Conservation (phyloP, 257 asterid species). For the Solanum ossicruentum region DNA sequence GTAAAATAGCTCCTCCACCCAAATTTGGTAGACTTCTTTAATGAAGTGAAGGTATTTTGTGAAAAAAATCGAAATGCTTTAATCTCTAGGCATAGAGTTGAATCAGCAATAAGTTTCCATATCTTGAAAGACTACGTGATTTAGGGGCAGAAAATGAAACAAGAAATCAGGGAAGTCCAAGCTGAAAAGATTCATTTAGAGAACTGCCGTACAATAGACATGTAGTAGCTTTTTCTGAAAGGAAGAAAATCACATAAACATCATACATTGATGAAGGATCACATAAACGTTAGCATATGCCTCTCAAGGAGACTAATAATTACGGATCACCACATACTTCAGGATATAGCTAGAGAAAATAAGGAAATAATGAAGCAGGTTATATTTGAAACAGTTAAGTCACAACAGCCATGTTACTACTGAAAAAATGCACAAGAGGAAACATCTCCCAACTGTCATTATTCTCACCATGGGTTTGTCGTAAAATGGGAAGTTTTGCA, state of each 20-base stretch:
- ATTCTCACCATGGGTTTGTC: conserved; percentile 87
- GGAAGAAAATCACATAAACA: background rate
- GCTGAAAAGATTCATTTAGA: background rate
- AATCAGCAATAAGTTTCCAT: background rate
- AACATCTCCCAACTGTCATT: background rate
- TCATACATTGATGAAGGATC: background rate
- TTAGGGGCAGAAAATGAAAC: background rate
- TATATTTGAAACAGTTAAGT: background rate
- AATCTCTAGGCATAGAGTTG: background rate
- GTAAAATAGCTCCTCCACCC: background rate
- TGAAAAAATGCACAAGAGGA: background rate
- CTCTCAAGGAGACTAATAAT: background rate
- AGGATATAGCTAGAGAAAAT: background rate
- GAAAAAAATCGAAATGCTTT: background rate
- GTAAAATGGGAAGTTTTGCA: conserved; percentile 94
- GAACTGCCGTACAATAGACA: background rate
- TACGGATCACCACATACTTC: background rate
- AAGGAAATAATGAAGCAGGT: background rate
- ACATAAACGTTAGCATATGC: background rate
- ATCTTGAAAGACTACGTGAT: background rate
- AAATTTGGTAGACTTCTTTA: background rate
- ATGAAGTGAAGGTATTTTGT: background rate
- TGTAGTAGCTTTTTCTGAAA: background rate
- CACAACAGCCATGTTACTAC: background rate
- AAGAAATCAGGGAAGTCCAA: background rate